phyloP scores from a whole-genome alignment of 2,329 filamentous ascomycete genomes.

The Parastagonospora avenae region DNA sequence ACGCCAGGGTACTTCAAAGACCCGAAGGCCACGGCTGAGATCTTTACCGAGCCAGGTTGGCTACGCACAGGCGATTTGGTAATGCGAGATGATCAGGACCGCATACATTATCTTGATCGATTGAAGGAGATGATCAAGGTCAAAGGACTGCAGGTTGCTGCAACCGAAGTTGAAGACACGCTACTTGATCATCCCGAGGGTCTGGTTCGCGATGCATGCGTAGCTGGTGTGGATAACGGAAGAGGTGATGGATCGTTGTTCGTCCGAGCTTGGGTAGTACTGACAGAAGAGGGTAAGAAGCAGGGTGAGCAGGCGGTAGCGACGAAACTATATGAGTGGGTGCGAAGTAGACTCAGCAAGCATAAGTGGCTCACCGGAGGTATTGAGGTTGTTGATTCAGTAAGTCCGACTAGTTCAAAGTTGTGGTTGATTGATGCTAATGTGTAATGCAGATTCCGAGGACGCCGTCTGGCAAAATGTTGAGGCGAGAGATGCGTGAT shows the following conservation, averaged over 20 bases:
- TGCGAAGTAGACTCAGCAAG: conserved; percentile 27
- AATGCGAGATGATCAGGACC: conserved; percentile 29
- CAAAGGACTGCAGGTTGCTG: conserved; percentile 57
- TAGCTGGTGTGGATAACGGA: conserved; percentile 38
- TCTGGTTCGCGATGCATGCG: conserved; percentile 36
- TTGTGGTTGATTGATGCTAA: not conserved
- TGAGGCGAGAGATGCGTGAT: conserved; percentile 37
- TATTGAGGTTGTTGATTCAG: conserved; percentile 34
- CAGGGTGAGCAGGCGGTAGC: conserved; percentile 18
- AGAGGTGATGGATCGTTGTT: conserved; percentile 36
- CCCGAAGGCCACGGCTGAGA: conserved; percentile 29
- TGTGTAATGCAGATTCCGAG: conserved; percentile 24
- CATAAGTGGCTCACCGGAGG: conserved; percentile 41
- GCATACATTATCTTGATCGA: conserved; percentile 43
- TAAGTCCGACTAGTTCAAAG: conserved; percentile 10
- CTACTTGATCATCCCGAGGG: conserved; percentile 48
- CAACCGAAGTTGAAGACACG: conserved; percentile 55
- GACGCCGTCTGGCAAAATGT: conserved; percentile 37
- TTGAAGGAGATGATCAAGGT: conserved; percentile 55
- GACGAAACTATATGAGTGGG: conserved; percentile 29
- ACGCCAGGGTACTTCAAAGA: conserved; percentile 41
- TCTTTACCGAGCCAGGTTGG: conserved; percentile 35
- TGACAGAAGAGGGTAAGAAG: conserved; percentile 21
- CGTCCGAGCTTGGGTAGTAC: conserved; percentile 38
- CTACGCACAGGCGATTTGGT: conserved; percentile 36